Conservation (phyloP, 768 basidiomycete species). For the Pleurotus ostreatus region DNA sequence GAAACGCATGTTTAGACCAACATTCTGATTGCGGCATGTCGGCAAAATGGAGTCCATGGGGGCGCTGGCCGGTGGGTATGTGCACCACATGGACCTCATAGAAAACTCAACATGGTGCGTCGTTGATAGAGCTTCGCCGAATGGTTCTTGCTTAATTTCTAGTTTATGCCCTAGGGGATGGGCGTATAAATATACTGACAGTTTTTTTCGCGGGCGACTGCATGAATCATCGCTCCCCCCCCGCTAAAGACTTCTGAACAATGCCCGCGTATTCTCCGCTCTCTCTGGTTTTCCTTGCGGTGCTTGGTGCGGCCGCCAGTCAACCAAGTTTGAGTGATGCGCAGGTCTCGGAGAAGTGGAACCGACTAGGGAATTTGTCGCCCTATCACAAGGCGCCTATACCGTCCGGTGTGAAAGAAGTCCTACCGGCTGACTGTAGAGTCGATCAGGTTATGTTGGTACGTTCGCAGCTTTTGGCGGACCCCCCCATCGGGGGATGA, state of each 20-base stretch:
- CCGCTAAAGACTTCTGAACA: not conserved
- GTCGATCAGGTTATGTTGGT: slow-evolving; percentile 37
- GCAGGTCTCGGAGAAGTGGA: not conserved
- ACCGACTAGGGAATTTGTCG: slow-evolving; percentile 28
- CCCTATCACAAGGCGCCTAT: slow-evolving; percentile 30
- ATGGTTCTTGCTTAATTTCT: too few relatives aligned
- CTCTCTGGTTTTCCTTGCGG: not conserved
- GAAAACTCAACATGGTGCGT: too few relatives aligned
- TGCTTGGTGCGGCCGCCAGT: not conserved
- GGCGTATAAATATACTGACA: too few relatives aligned
- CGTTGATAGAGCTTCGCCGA: too few relatives aligned
- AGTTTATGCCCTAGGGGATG: too few relatives aligned
- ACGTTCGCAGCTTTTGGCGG: slow-evolving; percentile 5
- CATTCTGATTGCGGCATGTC: too few relatives aligned
- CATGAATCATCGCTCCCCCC: too few relatives aligned
- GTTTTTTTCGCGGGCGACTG: too few relatives aligned
- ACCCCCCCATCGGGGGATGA: not conserved
- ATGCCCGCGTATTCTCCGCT: not conserved
- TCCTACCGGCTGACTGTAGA: slow-evolving; percentile 32
- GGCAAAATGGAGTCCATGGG: too few relatives aligned
- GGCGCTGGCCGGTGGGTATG: too few relatives aligned
- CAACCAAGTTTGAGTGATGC: not conserved
- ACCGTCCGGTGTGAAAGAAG: slow-evolving; percentile 20
- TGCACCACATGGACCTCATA: too few relatives aligned
- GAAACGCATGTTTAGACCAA: too few relatives aligned